Conservation (phyloP, 768 basidiomycete genomes). For the Dacryopinax primogenitus region DNA sequence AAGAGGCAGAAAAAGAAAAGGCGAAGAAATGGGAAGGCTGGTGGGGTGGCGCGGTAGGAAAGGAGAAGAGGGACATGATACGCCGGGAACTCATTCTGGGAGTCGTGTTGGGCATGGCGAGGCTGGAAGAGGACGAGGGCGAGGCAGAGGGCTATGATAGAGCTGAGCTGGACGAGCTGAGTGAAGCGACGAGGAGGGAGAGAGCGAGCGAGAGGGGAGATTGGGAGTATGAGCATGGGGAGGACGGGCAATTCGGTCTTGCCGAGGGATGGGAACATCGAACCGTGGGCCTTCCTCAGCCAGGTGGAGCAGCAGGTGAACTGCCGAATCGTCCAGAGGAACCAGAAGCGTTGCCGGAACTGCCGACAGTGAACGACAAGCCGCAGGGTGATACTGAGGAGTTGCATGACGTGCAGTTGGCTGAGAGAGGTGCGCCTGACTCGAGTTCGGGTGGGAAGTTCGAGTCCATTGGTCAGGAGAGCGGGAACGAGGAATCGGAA, state of each 20-base stretch:
- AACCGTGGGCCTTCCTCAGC: too few species aligned
- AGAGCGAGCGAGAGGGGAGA: not conserved
- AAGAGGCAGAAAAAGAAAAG: slow-evolving; percentile 29
- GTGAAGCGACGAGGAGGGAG: not conserved
- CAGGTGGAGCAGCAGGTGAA: too few species aligned
- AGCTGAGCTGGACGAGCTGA: slow-evolving; percentile 14
- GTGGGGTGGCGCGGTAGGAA: slow-evolving; percentile 39
- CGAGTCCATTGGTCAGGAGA: too few species aligned
- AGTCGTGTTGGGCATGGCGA: slow-evolving; percentile 80
- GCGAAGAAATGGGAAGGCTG: slow-evolving; percentile 10
- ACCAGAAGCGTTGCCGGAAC: too few species aligned
- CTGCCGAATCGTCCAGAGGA: too few species aligned
- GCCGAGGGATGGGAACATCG: too few species aligned
- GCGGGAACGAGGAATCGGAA: too few species aligned
- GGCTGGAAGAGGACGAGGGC: slow-evolving; percentile 39
- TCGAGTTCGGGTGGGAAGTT: too few species aligned
- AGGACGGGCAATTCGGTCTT: not conserved
- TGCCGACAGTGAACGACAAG: too few species aligned
- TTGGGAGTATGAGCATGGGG: not conserved
- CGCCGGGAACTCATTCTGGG: slow-evolving; percentile 72
- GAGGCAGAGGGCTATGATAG: slow-evolving; percentile 19
- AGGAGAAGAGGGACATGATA: slow-evolving; percentile 48
- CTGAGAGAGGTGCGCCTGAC: too few species aligned
- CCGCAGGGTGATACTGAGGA: too few species aligned
- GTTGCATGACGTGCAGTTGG: too few species aligned